A percentile compares a stretch with the other conserved stretches of the same genome.
Evolutionary conservation across 495 filamentous ascomycete species (phyloP).

Genomic region (Neurospora sp.): DNA sequence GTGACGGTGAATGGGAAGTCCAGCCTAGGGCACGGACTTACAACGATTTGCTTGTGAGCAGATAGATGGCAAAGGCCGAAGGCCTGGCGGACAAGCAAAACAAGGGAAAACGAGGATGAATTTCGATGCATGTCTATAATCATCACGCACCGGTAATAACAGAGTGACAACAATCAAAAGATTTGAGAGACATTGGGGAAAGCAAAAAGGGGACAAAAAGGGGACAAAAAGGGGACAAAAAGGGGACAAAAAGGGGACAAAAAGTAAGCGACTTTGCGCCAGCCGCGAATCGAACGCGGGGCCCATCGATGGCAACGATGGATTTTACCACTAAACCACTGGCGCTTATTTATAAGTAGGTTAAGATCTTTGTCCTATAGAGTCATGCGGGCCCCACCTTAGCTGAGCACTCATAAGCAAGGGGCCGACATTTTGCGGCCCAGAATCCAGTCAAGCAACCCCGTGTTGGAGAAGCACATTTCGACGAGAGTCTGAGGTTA

Average conservation of each 20-base stretch:
- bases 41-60: background rate
- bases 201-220: background rate
- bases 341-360: background rate
- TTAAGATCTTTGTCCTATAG: background rate
- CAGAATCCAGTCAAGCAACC: background rate
- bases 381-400: background rate
- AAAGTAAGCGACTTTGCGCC: background rate
- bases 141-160: background rate
- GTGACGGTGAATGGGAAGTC: background rate
- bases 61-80: no score
- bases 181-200: background rate
- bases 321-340: constrained; percentile 28
- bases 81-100: background rate
- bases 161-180: background rate
- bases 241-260: background rate
- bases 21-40: background rate
- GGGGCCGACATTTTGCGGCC: background rate
- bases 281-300: constrained; percentile 41
- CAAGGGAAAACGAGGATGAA: background rate
- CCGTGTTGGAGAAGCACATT: background rate
- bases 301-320: constrained; percentile 43
- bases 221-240: background rate
- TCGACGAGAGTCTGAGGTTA: background rate
- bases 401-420: background rate
- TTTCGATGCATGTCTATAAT: background rate